Evolutionary conservation across 306 rosid species (phyloP).

Genomic region (Cicer arietinum): DNA sequence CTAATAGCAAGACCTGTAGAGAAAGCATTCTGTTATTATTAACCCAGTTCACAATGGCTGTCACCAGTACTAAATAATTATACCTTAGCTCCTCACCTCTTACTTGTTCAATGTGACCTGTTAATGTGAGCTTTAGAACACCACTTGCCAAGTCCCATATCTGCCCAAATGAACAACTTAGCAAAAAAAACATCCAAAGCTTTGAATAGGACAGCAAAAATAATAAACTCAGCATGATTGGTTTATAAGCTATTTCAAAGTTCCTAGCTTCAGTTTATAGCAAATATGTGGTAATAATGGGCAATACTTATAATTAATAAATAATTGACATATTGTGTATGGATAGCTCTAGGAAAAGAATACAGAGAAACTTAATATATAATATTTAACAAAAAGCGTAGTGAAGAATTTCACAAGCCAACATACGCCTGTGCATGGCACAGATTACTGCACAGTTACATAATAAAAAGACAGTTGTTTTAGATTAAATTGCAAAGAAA

Average conservation of each 20-base stretch:
- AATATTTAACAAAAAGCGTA: not conserved
- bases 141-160: slow-evolving; percentile 98
- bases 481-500: slow-evolving; percentile 25
- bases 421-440: not conserved
- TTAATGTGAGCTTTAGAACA: slow-evolving; percentile 81
- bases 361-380: slow-evolving; percentile 13
- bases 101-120: slow-evolving; percentile 96
- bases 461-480: not conserved
- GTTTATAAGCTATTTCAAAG: slow-evolving; percentile 28
- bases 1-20: slow-evolving; percentile 91
- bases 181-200: slow-evolving; percentile 18
- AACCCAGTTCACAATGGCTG: slow-evolving; percentile 28
- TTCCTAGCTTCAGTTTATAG: not conserved
- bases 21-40: slow-evolving; percentile 34
- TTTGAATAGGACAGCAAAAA: slow-evolving; percentile 31
- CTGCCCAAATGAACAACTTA: slow-evolving; percentile 58
- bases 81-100: slow-evolving; percentile 67
- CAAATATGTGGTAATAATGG: slow-evolving; percentile 9
- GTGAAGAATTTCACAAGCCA: slow-evolving; percentile 3
- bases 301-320: slow-evolving; percentile 9
- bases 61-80: slow-evolving; percentile 23
- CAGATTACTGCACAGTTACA: not conserved
- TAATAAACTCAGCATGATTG: slow-evolving; percentile 9
- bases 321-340: not conserved
- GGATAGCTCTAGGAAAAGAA: slow-evolving; percentile 15